Evolutionary conservation across 176 grass and related monocot species (phyloP).

Genomic region (Bothriochloa decipiens): DNA sequence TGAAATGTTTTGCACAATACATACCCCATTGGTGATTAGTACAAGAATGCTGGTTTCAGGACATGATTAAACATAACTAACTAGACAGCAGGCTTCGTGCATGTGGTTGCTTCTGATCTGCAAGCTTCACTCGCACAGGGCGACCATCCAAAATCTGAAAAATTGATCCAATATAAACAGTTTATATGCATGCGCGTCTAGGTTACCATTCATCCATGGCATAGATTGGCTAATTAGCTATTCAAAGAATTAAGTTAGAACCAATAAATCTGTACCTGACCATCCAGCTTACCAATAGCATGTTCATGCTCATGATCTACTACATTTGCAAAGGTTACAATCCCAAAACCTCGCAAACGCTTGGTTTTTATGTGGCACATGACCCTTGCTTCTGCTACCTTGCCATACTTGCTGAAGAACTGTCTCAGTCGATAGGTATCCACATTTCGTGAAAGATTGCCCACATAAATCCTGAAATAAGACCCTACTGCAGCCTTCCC

Average conservation of each 20-base stretch:
- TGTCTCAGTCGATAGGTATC: neutral
- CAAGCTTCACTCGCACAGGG: no score
- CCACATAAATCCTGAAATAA: conserved; percentile 17
- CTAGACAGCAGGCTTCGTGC: no score
- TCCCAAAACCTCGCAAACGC: neutral
- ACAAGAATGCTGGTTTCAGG: no score
- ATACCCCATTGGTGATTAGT: no score
- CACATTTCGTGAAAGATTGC: neutral
- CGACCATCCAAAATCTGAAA: no score
- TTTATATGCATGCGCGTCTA: no score
- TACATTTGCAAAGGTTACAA: neutral
- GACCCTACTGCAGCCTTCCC: neutral
- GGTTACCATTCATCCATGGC: no score
- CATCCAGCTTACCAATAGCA: neutral
- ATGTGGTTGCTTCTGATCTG: no score
- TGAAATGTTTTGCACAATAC: no score
- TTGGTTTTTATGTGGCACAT: neutral
- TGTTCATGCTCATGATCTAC: neutral
- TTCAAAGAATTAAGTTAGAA: neutral
- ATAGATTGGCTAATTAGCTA: neutral
- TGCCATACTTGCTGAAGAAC: neutral
- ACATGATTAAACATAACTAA: no score
- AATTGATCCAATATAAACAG: no score
- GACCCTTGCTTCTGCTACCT: neutral
- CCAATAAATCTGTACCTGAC: neutral